Evolutionary conservation across 768 basidiomycete species (phyloP), one percentile per base, ranked within the genome.

Genomic region (Plicaturopsis crispa): DNA sequence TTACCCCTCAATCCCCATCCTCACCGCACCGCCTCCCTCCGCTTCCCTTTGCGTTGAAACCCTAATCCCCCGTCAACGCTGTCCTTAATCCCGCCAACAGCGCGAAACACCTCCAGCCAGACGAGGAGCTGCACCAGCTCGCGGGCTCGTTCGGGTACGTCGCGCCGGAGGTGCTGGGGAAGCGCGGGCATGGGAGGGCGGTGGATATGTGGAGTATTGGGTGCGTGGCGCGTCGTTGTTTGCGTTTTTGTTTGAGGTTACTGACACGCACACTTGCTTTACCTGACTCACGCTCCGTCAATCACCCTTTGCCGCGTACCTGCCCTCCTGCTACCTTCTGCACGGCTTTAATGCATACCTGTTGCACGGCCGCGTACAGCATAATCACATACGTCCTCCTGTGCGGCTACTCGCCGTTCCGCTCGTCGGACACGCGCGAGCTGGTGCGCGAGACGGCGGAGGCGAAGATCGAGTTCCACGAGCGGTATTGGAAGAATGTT

Each of bases 201-300:
- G 93, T 96, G 5, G 96, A 98, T 57, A 61, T 96, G 13, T 98
- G 96, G 96, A 80, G 84, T 20, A 81, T 80, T 4, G 96, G 94
- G 89, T 89, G 47, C 26, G 77, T 59, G 13, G 22, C 20, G n/a
- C 11, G 31, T 35, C 26, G 16, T 31, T n/a, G n/a, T n/a, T n/a
- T n/a, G n/a, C n/a, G n/a, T n/a, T n/a, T n/a, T n/a, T n/a, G n/a
- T n/a, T n/a, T n/a, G n/a, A n/a, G n/a, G n/a, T n/a, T n/a, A n/a
- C n/a, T n/a, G n/a, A n/a, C n/a, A n/a, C n/a, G n/a, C n/a, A n/a
- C n/a, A n/a, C n/a, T n/a, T n/a, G n/a, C n/a, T n/a, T n/a, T n/a
- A n/a, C n/a, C n/a, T n/a, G n/a, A n/a, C n/a, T n/a, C n/a, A n/a
- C n/a, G n/a, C n/a, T n/a, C n/a, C n/a, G n/a, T n/a, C n/a, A n/a